Evolutionary conservation across 768 basidiomycete genomes (phyloP).

Genomic region (Cyclocybe aegerita): DNA sequence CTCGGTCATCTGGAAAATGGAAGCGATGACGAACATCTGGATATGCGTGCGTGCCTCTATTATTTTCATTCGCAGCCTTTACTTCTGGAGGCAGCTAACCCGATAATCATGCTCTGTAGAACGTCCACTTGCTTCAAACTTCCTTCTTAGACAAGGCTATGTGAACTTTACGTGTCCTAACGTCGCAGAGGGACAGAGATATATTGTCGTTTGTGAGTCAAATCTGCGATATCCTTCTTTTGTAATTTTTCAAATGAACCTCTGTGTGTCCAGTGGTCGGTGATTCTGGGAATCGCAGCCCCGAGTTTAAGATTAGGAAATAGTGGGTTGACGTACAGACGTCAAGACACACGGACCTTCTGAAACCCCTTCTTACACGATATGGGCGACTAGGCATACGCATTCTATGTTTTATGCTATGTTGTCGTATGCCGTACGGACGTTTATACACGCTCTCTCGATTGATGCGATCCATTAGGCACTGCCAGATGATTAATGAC

Average conservation of each 20-base stretch:
- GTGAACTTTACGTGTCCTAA: slow-evolving; percentile 42
- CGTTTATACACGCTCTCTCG: background rate
- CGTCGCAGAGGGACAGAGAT: slow-evolving; percentile 34
- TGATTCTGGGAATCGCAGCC: slow-evolving; percentile 56
- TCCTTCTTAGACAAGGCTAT: slow-evolving; percentile 44
- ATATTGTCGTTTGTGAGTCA: slow-evolving; percentile 51
- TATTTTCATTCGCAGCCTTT: slow-evolving; percentile 3
- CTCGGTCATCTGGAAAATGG: slow-evolving; percentile 41
- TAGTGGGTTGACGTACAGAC: slow-evolving; percentile 1
- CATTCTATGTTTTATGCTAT: background rate
- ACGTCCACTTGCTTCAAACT: slow-evolving; percentile 46
- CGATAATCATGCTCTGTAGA: slow-evolving; percentile 28
- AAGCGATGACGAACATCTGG: slow-evolving; percentile 44
- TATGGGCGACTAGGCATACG: background rate
- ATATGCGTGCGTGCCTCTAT: slow-evolving; percentile 32
- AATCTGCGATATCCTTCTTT: background rate
- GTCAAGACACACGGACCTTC: background rate
- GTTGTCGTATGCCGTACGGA: no score
- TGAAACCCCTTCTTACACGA: background rate
- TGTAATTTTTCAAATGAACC: slow-evolving; percentile 1
- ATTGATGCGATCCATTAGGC: background rate
- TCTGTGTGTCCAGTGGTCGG: slow-evolving; percentile 41
- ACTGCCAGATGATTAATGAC: background rate
- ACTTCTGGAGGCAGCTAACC: slow-evolving; percentile 10
- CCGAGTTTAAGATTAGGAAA: slow-evolving; percentile 43